These are phyloP conservation scores for Colletotrichum kahawae DNA, from an alignment of 2,329 filamentous ascomycete species.

Conservation along the genomic window DNA sequence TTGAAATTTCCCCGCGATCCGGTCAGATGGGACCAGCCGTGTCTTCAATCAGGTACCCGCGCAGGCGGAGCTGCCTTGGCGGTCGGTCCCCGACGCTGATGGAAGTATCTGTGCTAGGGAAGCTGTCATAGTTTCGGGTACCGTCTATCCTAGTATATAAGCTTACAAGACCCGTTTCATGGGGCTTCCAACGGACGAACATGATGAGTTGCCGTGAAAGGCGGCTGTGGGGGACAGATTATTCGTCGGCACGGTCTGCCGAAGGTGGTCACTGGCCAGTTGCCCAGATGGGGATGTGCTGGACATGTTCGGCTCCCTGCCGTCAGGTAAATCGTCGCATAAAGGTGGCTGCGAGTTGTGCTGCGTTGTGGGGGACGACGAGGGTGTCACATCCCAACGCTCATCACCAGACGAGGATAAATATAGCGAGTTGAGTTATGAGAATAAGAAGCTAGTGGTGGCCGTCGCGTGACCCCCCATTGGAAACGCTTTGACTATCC, in stretches of 20 bases:
- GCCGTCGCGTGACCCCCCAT: neutral
- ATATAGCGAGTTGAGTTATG: neutral
- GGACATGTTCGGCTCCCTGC: neutral
- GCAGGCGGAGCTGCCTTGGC: neutral
- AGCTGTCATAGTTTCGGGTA: slow-evolving; percentile 4
- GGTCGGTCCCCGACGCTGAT: neutral
- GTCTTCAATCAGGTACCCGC: neutral
- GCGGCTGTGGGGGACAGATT: neutral
- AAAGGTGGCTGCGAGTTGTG: neutral
- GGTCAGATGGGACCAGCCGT: neutral
- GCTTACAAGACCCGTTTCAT: neutral
- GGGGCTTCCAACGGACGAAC: neutral
- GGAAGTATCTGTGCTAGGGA: neutral
- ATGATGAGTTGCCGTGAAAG: neutral
- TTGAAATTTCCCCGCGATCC: neutral
- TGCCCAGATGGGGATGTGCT: neutral
- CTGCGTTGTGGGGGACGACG: neutral
- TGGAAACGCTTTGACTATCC: neutral
- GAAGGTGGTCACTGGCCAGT: neutral
- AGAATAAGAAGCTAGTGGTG: neutral
- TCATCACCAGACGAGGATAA: neutral
- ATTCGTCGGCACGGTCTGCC: neutral
- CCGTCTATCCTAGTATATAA: neutral
- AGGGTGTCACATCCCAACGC: neutral
- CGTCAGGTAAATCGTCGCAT: neutral